Conservation (phyloP, 768 basidiomycete genomes). For the Leucogyrophana mollusca region DNA sequence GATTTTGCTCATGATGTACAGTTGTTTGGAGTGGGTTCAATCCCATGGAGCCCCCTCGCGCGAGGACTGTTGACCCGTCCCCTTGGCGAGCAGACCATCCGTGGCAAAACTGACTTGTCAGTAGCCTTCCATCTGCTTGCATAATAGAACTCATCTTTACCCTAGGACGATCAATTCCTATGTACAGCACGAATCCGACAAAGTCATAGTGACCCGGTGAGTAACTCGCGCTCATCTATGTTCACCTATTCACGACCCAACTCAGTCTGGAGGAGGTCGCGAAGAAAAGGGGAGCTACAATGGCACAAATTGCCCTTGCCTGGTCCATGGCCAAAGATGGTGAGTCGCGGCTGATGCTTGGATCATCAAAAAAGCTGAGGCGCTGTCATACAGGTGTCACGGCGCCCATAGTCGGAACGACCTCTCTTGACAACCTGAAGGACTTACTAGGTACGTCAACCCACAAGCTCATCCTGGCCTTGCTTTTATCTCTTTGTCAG, state of each 20-base stretch:
- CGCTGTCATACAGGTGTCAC: constrained; percentile 35
- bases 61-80: constrained; percentile 50
- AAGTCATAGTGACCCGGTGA: constrained; percentile 39
- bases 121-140: constrained; percentile 2
- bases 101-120: constrained; percentile 35
- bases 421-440: constrained; percentile 47
- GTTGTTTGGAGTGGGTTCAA: constrained; percentile 52
- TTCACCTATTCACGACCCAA: constrained; percentile 6
- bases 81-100: constrained; percentile 34
- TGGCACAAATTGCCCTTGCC: constrained; percentile 57
- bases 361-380: constrained; percentile 3
- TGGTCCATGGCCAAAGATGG: constrained; percentile 49
- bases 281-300: constrained; percentile 46
- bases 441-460: constrained; percentile 45
- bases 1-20: constrained; percentile 15
- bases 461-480: neutral
- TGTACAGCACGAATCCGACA: constrained; percentile 26
- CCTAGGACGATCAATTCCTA: constrained; percentile 18
- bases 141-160: neutral
- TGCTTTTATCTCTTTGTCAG: constrained; percentile 17
- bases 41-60: constrained; percentile 61
- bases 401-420: constrained; percentile 60
- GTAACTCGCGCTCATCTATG: constrained; percentile 5
- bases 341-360: constrained; percentile 9
- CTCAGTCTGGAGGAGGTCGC: constrained; percentile 54